Base-by-base conservation (phyloP, 129 eudicot species). In the Smallanthus sonchifolius region DNA sequence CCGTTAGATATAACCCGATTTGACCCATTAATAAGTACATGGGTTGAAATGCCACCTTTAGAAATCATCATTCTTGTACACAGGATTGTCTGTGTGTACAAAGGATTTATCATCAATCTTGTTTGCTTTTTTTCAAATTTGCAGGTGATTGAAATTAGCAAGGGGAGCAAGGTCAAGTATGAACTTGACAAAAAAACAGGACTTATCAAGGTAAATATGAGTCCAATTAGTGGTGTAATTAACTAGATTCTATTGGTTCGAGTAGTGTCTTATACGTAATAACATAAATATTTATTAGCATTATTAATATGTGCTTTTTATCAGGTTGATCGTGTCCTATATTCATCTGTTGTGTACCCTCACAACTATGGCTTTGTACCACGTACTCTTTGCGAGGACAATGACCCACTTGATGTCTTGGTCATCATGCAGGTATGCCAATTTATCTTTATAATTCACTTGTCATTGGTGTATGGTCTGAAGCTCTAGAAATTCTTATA, bases 101-200 rank as follows among this genome's bases (percentile, higher is more conserved):
- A 51, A 62, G 3, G 7, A 72, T 65, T 79, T 35, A 54, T 65
- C 19, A 55, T 42, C 38, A 65, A 14, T 69, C 32, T 0, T 57
- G 60, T 39, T 57, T 72, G n/a, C n/a, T 37, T 70, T 73, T 36
- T 61, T 61, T 17, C 43, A 61, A 61, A 34, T 66, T 72, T 77
- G 56, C 82, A 93, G 98, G 98, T 93, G 83, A 86, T 93, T 86
- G 98, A 93, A 79, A 93, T 93, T 16, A 77, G 87, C 64, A 93
- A 90, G 83, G 98, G 98, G 38, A 90, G 98, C 77, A 93, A 93
- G 84, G 98, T 93, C 62, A 93, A 93, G 78, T 93, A 93, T 39
- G 98, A 92, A 69, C 98, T 92, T 36, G 98, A 92, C 90, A 92
- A 92, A 77, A 87, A 90, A 67, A 89, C 98, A 77, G 98, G 98